These are phyloP conservation scores for Nakazawaea peltata DNA, from an alignment of 805 yeast species.

Conservation along the genomic window DNA sequence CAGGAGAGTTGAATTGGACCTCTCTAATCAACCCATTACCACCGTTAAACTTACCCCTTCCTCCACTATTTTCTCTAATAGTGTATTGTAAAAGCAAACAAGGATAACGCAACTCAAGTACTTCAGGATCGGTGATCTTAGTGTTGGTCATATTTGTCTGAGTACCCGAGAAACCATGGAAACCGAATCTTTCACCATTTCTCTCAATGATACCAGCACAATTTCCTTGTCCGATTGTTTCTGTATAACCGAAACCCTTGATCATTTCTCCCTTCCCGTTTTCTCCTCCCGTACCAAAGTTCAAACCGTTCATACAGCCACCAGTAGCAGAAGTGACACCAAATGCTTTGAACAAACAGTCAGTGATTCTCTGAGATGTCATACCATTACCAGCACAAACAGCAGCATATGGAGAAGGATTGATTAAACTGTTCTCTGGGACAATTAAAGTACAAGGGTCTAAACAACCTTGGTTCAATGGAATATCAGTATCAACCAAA, in stretches of 20 bases:
- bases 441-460: slow-evolving; percentile 30
- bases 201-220: slow-evolving; percentile 22
- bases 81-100: slow-evolving; percentile 34
- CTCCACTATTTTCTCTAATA: slow-evolving; percentile 35
- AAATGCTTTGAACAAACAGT: slow-evolving; percentile 70
- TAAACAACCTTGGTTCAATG: slow-evolving; percentile 48
- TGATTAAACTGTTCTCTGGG: slow-evolving; percentile 15
- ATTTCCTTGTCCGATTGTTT: slow-evolving; percentile 40
- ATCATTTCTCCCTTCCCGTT: slow-evolving; percentile 24
- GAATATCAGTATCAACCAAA: slow-evolving; percentile 41
- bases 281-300: slow-evolving; percentile 66
- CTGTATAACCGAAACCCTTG: slow-evolving; percentile 39
- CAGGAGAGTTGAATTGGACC: slow-evolving; percentile 29
- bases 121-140: slow-evolving; percentile 40
- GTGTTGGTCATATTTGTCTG: slow-evolving; percentile 45
- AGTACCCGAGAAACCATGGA: slow-evolving; percentile 35
- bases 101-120: slow-evolving; percentile 39
- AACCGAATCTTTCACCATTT: slow-evolving; percentile 12
- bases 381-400: slow-evolving; percentile 44
- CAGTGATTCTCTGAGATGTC: slow-evolving; percentile 80
- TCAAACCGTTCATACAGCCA: slow-evolving; percentile 80
- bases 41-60: slow-evolving; percentile 34
- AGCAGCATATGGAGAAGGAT: slow-evolving; percentile 36
- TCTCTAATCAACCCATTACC: slow-evolving; percentile 43
- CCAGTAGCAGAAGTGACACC: slow-evolving; percentile 80